phyloP scores from a whole-genome alignment of 2,329 filamentous ascomycete species.

The Colletotrichum sp. region DNA sequence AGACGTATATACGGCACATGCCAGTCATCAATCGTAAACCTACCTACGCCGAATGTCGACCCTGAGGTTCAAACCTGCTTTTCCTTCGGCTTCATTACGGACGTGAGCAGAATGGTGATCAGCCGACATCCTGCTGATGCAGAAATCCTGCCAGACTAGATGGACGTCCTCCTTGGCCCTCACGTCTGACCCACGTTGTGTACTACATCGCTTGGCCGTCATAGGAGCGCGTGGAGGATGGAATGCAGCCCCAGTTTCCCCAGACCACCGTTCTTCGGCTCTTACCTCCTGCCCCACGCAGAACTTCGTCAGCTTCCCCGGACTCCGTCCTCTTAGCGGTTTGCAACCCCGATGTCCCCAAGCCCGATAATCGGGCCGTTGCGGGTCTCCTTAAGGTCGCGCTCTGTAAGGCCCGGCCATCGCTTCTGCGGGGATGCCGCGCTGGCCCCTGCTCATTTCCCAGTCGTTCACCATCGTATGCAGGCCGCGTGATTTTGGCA shows the following conservation, averaged over 20 bases:
- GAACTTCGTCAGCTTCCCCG: neutral
- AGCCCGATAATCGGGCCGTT: neutral
- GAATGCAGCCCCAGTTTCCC: neutral
- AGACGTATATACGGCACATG: neutral
- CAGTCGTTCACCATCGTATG: neutral
- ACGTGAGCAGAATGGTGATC: neutral
- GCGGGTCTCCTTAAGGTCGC: neutral
- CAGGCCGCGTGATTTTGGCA: neutral
- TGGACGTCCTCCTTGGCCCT: neutral
- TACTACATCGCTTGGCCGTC: neutral
- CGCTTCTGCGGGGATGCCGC: neutral
- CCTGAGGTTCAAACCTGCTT: neutral
- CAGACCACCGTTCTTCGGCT: neutral
- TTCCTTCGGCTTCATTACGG: neutral
- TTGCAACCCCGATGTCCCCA: neutral
- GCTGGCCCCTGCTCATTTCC: neutral
- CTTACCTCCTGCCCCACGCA: neutral
- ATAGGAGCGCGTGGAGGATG: neutral
- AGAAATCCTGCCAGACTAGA: neutral
- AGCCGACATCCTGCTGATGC: neutral
- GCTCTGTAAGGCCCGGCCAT: neutral
- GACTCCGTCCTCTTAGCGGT: neutral
- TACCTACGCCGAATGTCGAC: neutral
- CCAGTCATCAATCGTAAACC: neutral
- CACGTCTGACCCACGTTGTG: neutral